These are phyloP conservation scores for Perilla frutescens DNA, from an alignment of 257 asterid genomes.

Conservation along the genomic window DNA sequence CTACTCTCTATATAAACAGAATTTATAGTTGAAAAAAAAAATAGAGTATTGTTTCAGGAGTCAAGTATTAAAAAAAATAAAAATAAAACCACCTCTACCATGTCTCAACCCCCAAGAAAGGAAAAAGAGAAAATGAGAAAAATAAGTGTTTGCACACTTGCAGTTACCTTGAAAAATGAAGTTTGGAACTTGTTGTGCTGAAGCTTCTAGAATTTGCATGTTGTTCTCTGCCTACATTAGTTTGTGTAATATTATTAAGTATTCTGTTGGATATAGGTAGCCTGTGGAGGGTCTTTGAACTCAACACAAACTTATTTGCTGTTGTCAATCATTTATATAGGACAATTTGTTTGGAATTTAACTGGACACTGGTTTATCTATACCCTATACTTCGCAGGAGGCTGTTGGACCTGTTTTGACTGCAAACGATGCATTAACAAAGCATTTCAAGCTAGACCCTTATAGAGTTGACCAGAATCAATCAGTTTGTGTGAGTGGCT, in stretches of 20 bases:
- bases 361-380: slow-evolving; percentile 1
- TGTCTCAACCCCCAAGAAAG: neutral
- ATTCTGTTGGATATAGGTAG: neutral
- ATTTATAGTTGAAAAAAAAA: neutral
- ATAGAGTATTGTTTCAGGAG: neutral
- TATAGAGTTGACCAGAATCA: slow-evolving; percentile 42
- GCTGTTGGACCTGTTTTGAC: slow-evolving; percentile 41
- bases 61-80: neutral
- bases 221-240: slow-evolving; percentile 5
- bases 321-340: slow-evolving; percentile 15
- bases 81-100: neutral
- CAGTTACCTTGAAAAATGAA: slow-evolving; percentile 3
- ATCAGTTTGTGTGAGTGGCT: slow-evolving; percentile 48
- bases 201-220: slow-evolving; percentile 6
- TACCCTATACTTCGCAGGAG: slow-evolving; percentile 39
- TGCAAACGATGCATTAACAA: slow-evolving; percentile 37
- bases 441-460: slow-evolving; percentile 51
- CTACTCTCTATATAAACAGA: neutral
- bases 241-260: slow-evolving; percentile 1
- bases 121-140: neutral
- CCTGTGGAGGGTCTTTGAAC: slow-evolving; percentile 3
- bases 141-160: neutral
- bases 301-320: neutral
- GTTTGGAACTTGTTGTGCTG: neutral
- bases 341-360: slow-evolving; percentile 2